Evolutionary conservation across 257 asterid genomes (phyloP), one percentile per base, ranked within the genome.

Genomic region (Rubia yunnanensis): DNA sequence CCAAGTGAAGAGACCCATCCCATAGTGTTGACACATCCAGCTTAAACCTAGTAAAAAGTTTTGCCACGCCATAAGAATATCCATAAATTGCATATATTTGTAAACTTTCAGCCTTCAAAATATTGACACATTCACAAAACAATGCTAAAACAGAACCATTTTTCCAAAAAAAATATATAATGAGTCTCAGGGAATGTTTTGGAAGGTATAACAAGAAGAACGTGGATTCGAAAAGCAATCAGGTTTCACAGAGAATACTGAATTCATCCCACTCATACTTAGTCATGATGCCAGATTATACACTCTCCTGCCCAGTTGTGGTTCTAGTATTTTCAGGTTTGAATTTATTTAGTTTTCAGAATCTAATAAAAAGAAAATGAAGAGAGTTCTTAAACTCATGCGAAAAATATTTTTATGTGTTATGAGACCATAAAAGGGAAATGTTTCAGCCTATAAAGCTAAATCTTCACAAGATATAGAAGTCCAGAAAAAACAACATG

Each of bases 1-100:
- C 86, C 81, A 89, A 81, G 70, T 89, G 95, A 77, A 83, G 78
- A 23, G 85, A 81, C 70, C 79, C 96, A 63, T 87, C 97, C 66
- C 74, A 72, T 75, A 87, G 79, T 67, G 94, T 77, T 41, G 97
- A 84, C 66, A 88, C 46, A 10, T 86, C 75, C 79, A 88, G 84
- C 72, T 84, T 83, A 78, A 89, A 77, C 95, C 99, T 89, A 55
- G 52, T 82, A 32, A 74, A 15, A 57, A 66, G 22, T 34, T 22
- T 10, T 54, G 1, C 1, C 23, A 64, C 26, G 36, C 38, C 34
- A 22, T 30, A 8, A 63, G 23, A n/a, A 13, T 27, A 7, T 41
- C 38, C 39, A 10, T 50, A 5, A 56, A 23, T 13, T 39, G 48
- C n/a, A 50, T 27, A 34, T 54, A 26, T 22, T 28, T 41, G 31